Base-by-base conservation (phyloP, 2,329 filamentous ascomycete species). In the Colletotrichum scovillei region DNA sequence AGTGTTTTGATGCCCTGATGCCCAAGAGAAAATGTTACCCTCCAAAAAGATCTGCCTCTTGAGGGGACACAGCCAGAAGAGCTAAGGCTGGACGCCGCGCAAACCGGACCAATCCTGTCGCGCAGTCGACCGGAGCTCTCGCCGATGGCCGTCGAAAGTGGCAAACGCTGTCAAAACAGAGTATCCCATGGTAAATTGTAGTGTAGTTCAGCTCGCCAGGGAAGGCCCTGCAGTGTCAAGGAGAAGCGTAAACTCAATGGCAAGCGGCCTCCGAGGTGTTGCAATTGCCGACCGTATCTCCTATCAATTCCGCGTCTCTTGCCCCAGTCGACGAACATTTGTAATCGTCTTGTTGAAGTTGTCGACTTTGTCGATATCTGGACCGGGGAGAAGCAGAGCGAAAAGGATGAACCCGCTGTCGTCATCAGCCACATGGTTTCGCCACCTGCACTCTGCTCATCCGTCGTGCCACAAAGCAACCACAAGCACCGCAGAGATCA, bases 371-470 rank as follows among this genome's bases (percentile, higher is more conserved):
- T 49, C 42, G 19, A 22, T 49, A n/a, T 22, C 42, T 49, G n/a
- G n/a, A 4, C 19, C 19, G 42, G 14, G 7, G n/a, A 49, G 14
- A 35, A 35, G 32, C 32, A 35, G 16, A 46, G 19, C 11, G 46
- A 30, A 26, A 14, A 53, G 46, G 63, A 57, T 26, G 53, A 49
- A 32, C 28, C 28, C 38, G 65, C 56, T 72, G 49, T 60, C 71
- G 71, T 71, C 67, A 73, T 73, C 60, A 65, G 71, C 71, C 71
- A 73, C 69, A 69, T 65, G 46, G 46, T 56, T 62, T 62, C 49
- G 19, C n/a, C 35, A 32, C 63, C 49, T 49, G 14, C 22, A 38
- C 56, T 58, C 56, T 35, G 56, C 22, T 19, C 56, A 30, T n/a
- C 28, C 19, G 28, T 67, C 32, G 65, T 68, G 66, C 59, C 66